A percentile compares a stretch with the other conserved stretches of the same genome.
phyloP scores from a whole-genome alignment of 2,329 filamentous ascomycete genomes.

The Bretziella fagacearum region DNA sequence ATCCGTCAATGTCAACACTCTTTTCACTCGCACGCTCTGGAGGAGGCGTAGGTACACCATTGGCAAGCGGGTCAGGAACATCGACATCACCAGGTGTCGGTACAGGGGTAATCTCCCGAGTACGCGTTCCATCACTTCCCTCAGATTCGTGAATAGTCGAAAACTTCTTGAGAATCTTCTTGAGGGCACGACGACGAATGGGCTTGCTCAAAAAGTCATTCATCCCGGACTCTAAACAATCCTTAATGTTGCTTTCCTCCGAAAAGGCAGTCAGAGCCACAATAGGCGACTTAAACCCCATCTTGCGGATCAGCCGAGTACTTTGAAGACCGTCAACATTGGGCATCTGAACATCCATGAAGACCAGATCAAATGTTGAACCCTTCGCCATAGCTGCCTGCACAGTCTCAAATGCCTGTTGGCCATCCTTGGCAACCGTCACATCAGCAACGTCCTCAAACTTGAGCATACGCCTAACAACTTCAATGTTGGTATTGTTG shows the following conservation, averaged over 20 bases:
- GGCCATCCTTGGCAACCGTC: conserved; percentile 69
- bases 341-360: conserved; percentile 95
- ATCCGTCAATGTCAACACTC: conserved; percentile 9
- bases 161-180: conserved; percentile 72
- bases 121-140: conserved; percentile 1
- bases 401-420: conserved; percentile 76
- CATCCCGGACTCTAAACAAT: conserved; percentile 81
- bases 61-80: conserved; percentile 1
- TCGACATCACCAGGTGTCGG: conserved; percentile 8
- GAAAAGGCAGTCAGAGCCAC: conserved; percentile 82
- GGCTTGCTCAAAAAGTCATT: conserved; percentile 67
- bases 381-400: conserved; percentile 63
- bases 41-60: conserved; percentile 14
- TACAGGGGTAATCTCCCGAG: conserved; percentile 4
- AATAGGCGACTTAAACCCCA: conserved; percentile 76
- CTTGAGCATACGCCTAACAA: conserved; percentile 48
- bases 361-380: conserved; percentile 67
- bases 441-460: conserved; percentile 73
- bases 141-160: conserved; percentile 56
- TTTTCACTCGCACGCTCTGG: conserved; percentile 12
- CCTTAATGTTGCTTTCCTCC: conserved; percentile 75
- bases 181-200: conserved; percentile 68
- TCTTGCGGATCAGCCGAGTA: conserved; percentile 66
- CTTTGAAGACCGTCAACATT: conserved; percentile 80
- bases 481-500: conserved; percentile 41